Conservation (phyloP, 2,329 filamentous ascomycete species). For the Cytospora paraplurivora region DNA sequence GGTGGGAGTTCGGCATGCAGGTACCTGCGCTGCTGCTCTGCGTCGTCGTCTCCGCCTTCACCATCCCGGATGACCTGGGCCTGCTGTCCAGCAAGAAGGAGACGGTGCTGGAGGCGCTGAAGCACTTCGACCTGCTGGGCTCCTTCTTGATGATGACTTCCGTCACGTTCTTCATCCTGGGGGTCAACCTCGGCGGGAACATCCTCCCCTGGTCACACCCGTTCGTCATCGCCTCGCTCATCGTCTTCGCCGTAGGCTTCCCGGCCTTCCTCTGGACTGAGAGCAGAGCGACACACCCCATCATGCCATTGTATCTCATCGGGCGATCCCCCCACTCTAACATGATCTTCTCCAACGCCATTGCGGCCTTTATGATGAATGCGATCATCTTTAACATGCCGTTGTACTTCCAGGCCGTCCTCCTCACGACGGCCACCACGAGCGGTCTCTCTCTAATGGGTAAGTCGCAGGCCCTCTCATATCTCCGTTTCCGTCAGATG, state of each 20-base stretch:
- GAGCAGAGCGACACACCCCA: constrained; percentile 52
- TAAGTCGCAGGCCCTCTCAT: not conserved
- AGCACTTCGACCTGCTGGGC: constrained; percentile 59
- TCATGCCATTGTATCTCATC: constrained; percentile 62
- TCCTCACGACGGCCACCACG: constrained; percentile 67
- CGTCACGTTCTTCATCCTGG: constrained; percentile 61
- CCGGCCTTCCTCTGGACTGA: constrained; percentile 57
- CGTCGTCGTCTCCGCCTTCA: constrained; percentile 47
- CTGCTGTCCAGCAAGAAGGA: constrained; percentile 48
- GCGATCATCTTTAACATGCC: constrained; percentile 66
- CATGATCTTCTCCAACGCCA: constrained; percentile 58
- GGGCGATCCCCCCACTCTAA: constrained; percentile 54
- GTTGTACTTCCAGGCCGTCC: constrained; percentile 75
- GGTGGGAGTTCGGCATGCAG: constrained; percentile 70
- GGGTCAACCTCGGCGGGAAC: constrained; percentile 66
- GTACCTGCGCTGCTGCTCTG: constrained; percentile 53
- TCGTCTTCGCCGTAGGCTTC: constrained; percentile 50
- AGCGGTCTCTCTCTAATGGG: constrained; percentile 71
- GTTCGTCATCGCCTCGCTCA: constrained; percentile 55
- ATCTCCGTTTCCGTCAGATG: too few relatives aligned
- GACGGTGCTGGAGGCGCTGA: constrained; percentile 51
- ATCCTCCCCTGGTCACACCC: constrained; percentile 63
- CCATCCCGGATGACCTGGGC: constrained; percentile 51
- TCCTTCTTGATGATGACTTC: constrained; percentile 55
- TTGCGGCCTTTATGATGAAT: constrained; percentile 55